These are phyloP conservation scores for Phytophthora palmivora DNA, from an alignment of 352 stramenopile species.

Conservation along the genomic window DNA sequence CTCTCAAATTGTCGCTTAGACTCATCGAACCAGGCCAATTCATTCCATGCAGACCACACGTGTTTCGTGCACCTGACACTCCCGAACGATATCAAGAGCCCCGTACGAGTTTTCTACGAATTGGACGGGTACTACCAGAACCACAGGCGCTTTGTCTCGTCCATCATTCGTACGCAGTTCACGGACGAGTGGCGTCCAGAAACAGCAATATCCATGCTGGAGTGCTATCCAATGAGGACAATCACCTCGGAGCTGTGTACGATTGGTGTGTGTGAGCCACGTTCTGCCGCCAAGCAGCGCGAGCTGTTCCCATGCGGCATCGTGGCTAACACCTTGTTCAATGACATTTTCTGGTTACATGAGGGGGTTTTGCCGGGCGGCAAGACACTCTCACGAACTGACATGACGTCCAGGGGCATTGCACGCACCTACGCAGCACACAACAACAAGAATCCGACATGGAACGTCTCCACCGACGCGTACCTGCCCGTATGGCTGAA, in stretches of 20 bases:
- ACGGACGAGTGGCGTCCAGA: constrained; percentile 60
- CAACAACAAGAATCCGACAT: constrained; percentile 71
- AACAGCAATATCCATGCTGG: constrained; percentile 34
- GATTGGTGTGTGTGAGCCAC: constrained; percentile 42
- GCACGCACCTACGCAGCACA: constrained; percentile 60
- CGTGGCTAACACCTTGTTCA: constrained; percentile 85
- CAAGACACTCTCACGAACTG: constrained; percentile 38
- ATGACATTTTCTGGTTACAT: constrained; percentile 88
- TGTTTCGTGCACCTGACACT: constrained; percentile 74
- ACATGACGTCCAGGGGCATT: constrained; percentile 54
- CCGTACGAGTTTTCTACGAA: constrained; percentile 70
- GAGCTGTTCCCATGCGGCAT: constrained; percentile 76
- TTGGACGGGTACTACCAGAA: constrained; percentile 72
- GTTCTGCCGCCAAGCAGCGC: constrained; percentile 34
- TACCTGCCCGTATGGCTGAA: constrained; percentile 77
- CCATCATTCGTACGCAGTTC: constrained; percentile 70
- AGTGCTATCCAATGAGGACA: constrained; percentile 60
- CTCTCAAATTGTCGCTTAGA: constrained; percentile 64
- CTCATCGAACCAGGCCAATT: constrained; percentile 49
- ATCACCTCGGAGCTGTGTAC: constrained; percentile 47
- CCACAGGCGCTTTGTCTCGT: constrained; percentile 78
- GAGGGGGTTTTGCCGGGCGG: constrained; percentile 55
- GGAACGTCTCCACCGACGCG: constrained; percentile 33
- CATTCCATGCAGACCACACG: constrained; percentile 77
- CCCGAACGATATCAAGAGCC: constrained; percentile 43